Evolutionary conservation across 345 rosid genomes (phyloP), one percentile per base, ranked within the genome.

Genomic region (Brassica cretica): DNA sequence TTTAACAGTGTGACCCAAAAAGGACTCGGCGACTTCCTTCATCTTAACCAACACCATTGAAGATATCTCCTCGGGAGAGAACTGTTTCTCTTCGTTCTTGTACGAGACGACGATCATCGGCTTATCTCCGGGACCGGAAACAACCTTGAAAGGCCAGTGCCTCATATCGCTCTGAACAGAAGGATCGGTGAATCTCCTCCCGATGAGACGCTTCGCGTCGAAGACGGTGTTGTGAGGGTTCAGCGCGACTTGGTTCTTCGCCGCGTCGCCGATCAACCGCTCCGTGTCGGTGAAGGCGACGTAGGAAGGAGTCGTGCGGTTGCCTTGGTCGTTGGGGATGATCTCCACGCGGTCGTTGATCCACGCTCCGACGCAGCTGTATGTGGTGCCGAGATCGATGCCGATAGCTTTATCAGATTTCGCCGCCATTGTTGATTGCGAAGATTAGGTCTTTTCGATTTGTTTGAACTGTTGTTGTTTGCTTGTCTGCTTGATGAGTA

Each of bases 161-260:
- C 56, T 72, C 86, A 85, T 82, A 56, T 85, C 87, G 53, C 70
- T 70, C 51, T 85, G 86, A 0, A 85, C 87, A 5, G 86, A 80
- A 12, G 85, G 77, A 25, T 85, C 86, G 6, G 84, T 67, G 84
- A 80, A 82, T 33, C 82, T 78, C 9, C 84, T 37, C 0, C 87
- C 87, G 18, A 84, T 84, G 39, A 84, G 83, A 11, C 87, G 85
- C 7, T 84, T 84, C 2, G 87, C 87, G 6, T 85, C 87, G 77
- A 86, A 86, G 2, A 86, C 87, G 1, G 90, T 87, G 81, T 85
- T 87, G 12, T 84, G 79, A 3, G 89, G 90, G 37, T 86, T 84
- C 81, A 86, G 79, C 30, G 89, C 89, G 2, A 85, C 89, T 30
- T 86, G 87, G 68, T 85, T 87, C 83, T 87, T 87, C 19, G 88